phyloP scores from a whole-genome alignment of 371 early-diverging fungal genomes.

The Apophysomyces trapeziformis region DNA sequence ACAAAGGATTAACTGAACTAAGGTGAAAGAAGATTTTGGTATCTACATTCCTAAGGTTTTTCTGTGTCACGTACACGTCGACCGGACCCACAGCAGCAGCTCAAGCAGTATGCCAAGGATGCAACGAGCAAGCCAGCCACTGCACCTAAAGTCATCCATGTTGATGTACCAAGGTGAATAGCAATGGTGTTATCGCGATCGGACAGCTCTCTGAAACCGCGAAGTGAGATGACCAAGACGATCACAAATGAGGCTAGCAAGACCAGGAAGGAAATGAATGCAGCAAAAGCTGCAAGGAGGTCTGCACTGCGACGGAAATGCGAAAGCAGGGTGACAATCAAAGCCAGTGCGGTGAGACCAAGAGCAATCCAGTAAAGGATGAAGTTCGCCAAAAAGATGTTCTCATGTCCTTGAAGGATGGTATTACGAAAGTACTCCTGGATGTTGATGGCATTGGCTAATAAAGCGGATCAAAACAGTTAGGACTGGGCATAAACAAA shows the following conservation, averaged over 20 bases:
- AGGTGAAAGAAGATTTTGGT: too few relatives aligned
- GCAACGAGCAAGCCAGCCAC: slow-evolving; percentile 26
- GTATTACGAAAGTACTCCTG: slow-evolving; percentile 7
- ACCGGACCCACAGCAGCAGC: slow-evolving; percentile 29
- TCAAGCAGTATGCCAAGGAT: slow-evolving; percentile 30
- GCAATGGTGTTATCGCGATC: slow-evolving; percentile 13
- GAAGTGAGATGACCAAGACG: slow-evolving; percentile 10
- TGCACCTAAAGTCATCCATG: slow-evolving; percentile 23
- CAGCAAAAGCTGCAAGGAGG: slow-evolving; percentile 25
- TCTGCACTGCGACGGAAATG: slow-evolving; percentile 39
- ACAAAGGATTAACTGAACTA: too few relatives aligned
- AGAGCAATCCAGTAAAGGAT: slow-evolving; percentile 50
- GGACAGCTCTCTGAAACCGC: slow-evolving; percentile 13
- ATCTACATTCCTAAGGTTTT: not conserved
- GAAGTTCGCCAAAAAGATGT: slow-evolving; percentile 41
- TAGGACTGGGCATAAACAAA: not conserved
- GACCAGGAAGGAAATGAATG: slow-evolving; percentile 26
- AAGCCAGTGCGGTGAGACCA: slow-evolving; percentile 40
- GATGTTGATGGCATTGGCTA: not conserved
- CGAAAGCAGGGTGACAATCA: slow-evolving; percentile 40
- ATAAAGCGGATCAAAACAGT: too few relatives aligned
- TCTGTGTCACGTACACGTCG: slow-evolving; percentile 20
- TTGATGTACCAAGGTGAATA: slow-evolving; percentile 19
- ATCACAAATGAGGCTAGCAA: slow-evolving; percentile 21
- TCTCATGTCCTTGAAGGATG: slow-evolving; percentile 14